A percentile compares a stretch with the other conserved stretches of the same genome.
Evolutionary conservation across 768 basidiomycete genomes (phyloP).

Genomic region (Clitopilus hobsonii): DNA sequence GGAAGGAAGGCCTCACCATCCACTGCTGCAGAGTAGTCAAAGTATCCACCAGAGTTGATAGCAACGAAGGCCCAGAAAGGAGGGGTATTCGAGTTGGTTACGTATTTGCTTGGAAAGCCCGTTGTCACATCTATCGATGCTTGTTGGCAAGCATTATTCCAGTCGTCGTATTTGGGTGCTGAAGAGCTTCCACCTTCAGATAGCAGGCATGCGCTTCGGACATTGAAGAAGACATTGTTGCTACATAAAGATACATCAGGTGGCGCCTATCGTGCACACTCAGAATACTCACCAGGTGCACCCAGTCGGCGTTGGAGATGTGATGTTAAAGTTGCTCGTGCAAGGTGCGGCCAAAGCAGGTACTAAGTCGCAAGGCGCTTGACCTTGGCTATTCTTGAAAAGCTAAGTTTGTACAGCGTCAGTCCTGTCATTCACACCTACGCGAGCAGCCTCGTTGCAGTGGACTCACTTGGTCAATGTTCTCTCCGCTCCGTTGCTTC

Average conservation of each 20-base stretch:
- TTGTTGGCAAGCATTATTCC: background rate
- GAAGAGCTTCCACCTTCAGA: background rate
- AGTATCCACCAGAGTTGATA: background rate
- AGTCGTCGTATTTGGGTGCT: background rate
- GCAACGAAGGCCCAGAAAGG: background rate
- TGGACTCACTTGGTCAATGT: background rate
- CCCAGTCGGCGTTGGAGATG: background rate
- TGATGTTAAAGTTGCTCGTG: background rate
- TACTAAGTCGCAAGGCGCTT: background rate
- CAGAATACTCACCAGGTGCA: background rate
- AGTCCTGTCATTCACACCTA: background rate
- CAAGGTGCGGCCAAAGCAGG: background rate
- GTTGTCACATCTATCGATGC: background rate
- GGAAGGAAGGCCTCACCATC: background rate
- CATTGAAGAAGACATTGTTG: background rate
- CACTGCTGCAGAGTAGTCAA: background rate
- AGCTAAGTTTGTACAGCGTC: background rate
- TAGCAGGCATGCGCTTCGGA: background rate
- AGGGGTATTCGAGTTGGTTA: background rate
- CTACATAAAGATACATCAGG: background rate
- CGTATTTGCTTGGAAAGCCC: background rate
- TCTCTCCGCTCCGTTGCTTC: background rate
- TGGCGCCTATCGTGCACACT: background rate
- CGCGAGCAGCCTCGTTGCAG: background rate
- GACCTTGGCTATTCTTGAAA: background rate